phyloP scores from a whole-genome alignment of 495 filamentous ascomycete species.

The Wilcoxina mikolae region DNA sequence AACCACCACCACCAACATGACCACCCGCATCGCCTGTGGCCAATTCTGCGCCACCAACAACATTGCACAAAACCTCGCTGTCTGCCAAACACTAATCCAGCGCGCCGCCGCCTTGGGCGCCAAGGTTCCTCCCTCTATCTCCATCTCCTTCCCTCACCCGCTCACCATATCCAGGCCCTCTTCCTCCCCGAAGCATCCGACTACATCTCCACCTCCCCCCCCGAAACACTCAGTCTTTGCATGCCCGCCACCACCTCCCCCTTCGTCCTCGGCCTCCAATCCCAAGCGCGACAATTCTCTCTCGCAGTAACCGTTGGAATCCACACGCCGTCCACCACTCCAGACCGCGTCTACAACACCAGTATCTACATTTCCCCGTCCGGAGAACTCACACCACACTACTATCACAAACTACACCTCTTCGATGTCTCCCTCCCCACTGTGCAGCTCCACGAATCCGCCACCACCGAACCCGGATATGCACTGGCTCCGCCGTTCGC shows the following conservation, averaged over 20 bases:
- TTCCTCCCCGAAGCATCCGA: constrained; percentile 89
- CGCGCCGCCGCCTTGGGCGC: constrained; percentile 9
- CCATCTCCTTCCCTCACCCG: not conserved
- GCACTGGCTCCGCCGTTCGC: constrained; percentile 46
- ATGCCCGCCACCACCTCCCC: constrained; percentile 38
- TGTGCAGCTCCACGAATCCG: constrained; percentile 13
- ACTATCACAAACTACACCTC: constrained; percentile 65
- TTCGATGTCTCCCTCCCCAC: constrained; percentile 45
- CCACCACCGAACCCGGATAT: constrained; percentile 31
- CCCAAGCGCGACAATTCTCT: constrained; percentile 42
- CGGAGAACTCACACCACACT: constrained; percentile 45
- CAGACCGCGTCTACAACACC: constrained; percentile 50
- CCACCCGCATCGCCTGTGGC: constrained; percentile 18
- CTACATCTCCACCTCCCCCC: constrained; percentile 56
- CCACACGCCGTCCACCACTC: constrained; percentile 48
- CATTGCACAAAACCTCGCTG: constrained; percentile 15
- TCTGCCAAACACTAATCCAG: constrained; percentile 12
- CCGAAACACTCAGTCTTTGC: constrained; percentile 53
- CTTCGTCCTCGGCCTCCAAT: constrained; percentile 60
- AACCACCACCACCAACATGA: not conserved
- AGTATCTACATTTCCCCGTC: constrained; percentile 47
- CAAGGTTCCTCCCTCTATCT: not conserved
- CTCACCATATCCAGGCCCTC: constrained; percentile 38
- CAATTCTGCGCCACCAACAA: constrained; percentile 23
- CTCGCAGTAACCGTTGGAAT: constrained; percentile 79